Evolutionary conservation across 768 basidiomycete species (phyloP), one percentile per base, ranked within the genome.

Genomic region (Stropharia rugosoannulata): DNA sequence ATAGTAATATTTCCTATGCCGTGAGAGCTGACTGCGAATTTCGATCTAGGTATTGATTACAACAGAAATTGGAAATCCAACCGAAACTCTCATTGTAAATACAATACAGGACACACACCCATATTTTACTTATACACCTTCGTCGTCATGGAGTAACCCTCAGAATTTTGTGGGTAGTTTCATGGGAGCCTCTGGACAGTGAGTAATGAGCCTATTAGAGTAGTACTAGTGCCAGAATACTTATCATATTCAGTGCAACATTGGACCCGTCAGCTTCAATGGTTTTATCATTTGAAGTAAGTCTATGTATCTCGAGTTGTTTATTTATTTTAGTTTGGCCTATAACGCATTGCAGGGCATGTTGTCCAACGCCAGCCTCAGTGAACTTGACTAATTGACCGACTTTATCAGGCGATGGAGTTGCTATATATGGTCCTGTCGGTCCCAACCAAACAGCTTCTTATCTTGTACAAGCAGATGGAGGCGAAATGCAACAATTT

Each of bases 181-280:
- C 57, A 67, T 61, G 10, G 77, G 78, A 6, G 70, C 75, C 44
- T 72, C 75, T n/a, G 79, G 74, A 51, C 79, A 77, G 79, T 75
- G 55, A 42, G 73, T 68, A 19, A 15, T 6, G 15, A 2, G 22
- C 7, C 36, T 25, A 11, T 19, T 54, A 76, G n/a, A n/a, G n/a
- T n/a, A n/a, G n/a, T n/a, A n/a, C n/a, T n/a, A n/a, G n/a, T n/a
- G n/a, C n/a, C n/a, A n/a, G n/a, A n/a, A n/a, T n/a, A n/a, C n/a
- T 45, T 25, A 25, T 25, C 39, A 3, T 40, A 25, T 16, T 13
- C 13, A 45, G 44, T 45, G 50, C 50, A 9, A 52, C 51, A 12
- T 15, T 18, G 32, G 32, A 12, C 22, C 2, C 9, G 16, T 32
- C 29, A 18, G 51, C 51, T 43, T 13, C 18, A 5, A 15, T 52